Evolutionary conservation across 2,329 filamentous ascomycete species (phyloP).

Genomic region (Alternaria atra): DNA sequence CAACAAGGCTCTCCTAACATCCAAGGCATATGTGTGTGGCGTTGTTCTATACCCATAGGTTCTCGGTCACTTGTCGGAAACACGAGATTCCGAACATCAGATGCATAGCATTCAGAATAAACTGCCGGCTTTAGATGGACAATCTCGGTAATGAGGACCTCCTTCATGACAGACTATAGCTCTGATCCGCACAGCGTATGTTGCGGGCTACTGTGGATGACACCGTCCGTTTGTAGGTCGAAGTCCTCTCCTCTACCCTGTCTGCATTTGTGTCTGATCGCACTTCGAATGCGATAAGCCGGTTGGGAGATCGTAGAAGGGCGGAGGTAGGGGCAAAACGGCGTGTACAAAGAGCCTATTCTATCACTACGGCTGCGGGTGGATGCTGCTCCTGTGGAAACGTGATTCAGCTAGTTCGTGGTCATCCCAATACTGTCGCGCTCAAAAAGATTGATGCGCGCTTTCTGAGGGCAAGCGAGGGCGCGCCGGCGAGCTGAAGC

Average conservation of each 20-base stretch:
- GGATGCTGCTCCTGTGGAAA: not conserved
- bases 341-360: not conserved
- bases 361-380: not conserved
- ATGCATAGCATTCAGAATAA: not conserved
- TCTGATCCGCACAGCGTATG: not conserved
- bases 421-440: not conserved
- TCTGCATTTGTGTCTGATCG: not conserved
- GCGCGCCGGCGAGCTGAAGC: constrained; percentile 13
- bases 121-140: not conserved
- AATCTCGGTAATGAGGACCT: not conserved
- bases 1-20: not conserved
- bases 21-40: not conserved
- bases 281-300: not conserved
- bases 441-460: constrained; percentile 2
- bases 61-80: constrained; percentile 8
- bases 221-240: not conserved
- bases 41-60: not conserved
- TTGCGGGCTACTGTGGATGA: not conserved
- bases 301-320: not conserved
- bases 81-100: not conserved
- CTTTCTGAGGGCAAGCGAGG: constrained; percentile 5
- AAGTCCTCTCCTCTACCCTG: not conserved
- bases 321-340: not conserved
- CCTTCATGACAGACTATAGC: not conserved
- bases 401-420: not conserved